These are phyloP conservation scores for Entophlyctis helioformis DNA, from an alignment of 192 early-diverging fungal species.

Conservation along the genomic window DNA sequence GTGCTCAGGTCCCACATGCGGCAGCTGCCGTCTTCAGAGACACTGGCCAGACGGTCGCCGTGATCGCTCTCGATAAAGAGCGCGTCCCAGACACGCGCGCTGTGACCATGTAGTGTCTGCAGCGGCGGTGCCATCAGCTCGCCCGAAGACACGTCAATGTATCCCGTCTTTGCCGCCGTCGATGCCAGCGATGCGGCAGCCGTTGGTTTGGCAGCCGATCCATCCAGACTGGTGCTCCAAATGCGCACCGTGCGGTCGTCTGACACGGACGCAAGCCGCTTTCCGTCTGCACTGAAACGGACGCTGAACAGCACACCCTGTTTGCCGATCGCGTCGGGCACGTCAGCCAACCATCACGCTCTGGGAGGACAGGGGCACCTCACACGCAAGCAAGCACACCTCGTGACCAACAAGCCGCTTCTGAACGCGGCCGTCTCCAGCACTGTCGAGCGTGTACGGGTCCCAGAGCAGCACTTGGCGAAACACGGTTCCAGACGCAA, in stretches of 20 bases:
- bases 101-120: slow-evolving; percentile 55
- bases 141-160: not conserved
- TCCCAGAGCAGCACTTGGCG: slow-evolving; percentile 69
- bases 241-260: slow-evolving; percentile 75
- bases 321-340: too few species aligned
- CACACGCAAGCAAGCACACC: too few species aligned
- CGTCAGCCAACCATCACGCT: too few species aligned
- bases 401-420: slow-evolving; percentile 44
- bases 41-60: slow-evolving; percentile 55
- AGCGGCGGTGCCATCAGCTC: slow-evolving; percentile 5
- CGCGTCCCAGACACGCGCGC: slow-evolving; percentile 70
- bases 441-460: slow-evolving; percentile 13
- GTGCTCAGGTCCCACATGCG: slow-evolving; percentile 53
- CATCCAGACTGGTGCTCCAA: slow-evolving; percentile 38
- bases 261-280: slow-evolving; percentile 51
- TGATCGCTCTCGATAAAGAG: slow-evolving; percentile 32
- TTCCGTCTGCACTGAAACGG: slow-evolving; percentile 49
- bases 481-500: slow-evolving; percentile 75
- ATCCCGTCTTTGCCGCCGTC: too few species aligned
- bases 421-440: slow-evolving; percentile 25
- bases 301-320: slow-evolving; percentile 72
- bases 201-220: slow-evolving; percentile 5
- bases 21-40: slow-evolving; percentile 52
- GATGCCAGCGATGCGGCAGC: not conserved
- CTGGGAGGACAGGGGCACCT: too few species aligned